These are phyloP conservation scores for Heliamphora pulchella DNA, from an alignment of 179 eudicot species.

Conservation along the genomic window DNA sequence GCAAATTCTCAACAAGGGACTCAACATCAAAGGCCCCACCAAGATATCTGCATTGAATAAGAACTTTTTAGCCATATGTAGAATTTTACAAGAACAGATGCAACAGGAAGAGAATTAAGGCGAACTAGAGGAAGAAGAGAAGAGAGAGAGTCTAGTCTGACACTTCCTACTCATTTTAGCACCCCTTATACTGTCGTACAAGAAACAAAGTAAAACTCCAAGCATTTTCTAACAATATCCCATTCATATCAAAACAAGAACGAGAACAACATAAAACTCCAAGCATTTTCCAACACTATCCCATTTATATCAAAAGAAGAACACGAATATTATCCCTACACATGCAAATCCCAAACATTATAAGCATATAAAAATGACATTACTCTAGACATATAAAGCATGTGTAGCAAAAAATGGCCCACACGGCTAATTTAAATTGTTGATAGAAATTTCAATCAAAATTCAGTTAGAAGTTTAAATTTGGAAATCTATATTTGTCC, in stretches of 20 bases:
- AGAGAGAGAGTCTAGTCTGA: neutral
- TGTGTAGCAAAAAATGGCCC: neutral
- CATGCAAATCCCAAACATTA: neutral
- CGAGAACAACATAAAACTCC: neutral
- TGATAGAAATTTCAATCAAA: too few species aligned
- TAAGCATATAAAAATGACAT: neutral
- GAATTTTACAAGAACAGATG: neutral
- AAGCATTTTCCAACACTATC: neutral
- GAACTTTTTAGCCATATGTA: neutral
- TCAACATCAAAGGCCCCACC: slow-evolving; percentile 77
- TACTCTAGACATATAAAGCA: neutral
- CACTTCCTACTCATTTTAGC: too few species aligned
- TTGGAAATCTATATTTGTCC: neutral
- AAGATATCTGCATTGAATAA: slow-evolving; percentile 38
- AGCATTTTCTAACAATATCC: too few species aligned
- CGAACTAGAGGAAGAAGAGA: neutral
- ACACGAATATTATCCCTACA: neutral
- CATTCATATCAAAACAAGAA: too few species aligned
- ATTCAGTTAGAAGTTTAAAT: neutral
- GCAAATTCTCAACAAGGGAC: slow-evolving; percentile 61
- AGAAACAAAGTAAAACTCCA: too few species aligned
- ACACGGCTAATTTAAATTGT: neutral
- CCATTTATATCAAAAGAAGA: neutral
- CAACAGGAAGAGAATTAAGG: neutral
- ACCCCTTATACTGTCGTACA: too few species aligned